Base-by-base conservation (phyloP, 2,329 filamentous ascomycete genomes). In the Cordyceps javanica region DNA sequence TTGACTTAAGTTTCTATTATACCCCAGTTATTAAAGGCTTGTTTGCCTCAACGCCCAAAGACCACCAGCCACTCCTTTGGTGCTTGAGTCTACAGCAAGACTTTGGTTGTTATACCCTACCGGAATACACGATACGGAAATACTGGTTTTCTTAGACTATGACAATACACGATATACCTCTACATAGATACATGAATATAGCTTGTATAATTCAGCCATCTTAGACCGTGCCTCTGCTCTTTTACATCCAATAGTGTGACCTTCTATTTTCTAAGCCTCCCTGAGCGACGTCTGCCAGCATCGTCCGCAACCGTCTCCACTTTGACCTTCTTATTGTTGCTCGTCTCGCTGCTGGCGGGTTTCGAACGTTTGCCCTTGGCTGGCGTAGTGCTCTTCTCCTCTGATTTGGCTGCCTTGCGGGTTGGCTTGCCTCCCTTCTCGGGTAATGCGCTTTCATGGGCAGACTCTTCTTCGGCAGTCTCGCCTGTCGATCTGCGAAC, bases 251-350 rank as follows among this genome's bases (percentile, higher is more conserved):
- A 25, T 42, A 32, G 36, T 28, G 16, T 36, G n/a, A 38, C 7
- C 14, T 8, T 6, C 28, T 55, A 65, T 28, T 63, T 67, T 53
- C 62, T 64, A 30, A 70, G 52, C 19, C 67, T 60, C 23, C 64
- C 60, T 1, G 71, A 73, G 30, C 71, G 67, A 10, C 70, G 63
- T 51, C 59, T 60, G 2, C 60, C 59, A 3, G 30, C 16, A 10
- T 58, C 60, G 11, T 58, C 44, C 10, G 25, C 48, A n/a, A 34
- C 34, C 2, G 53, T 30, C 30, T 55, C 32, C 11, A 54, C 44
- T 48, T 59, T 59, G 32, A 32, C 30, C 26, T 52, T 60, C 41
- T 36, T 62, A 55, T 6, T 59, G 32, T 60, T 66, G 65, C 65
- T 67, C 62, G 42, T 67, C 63, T 60, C 14, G 44, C 23, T 55